Percentiles rank a stretch among this genome's conserved stretches.
Evolutionary conservation across 148 eudicot species (phyloP).

Genomic region (Amaranthus hypochondriacus): DNA sequence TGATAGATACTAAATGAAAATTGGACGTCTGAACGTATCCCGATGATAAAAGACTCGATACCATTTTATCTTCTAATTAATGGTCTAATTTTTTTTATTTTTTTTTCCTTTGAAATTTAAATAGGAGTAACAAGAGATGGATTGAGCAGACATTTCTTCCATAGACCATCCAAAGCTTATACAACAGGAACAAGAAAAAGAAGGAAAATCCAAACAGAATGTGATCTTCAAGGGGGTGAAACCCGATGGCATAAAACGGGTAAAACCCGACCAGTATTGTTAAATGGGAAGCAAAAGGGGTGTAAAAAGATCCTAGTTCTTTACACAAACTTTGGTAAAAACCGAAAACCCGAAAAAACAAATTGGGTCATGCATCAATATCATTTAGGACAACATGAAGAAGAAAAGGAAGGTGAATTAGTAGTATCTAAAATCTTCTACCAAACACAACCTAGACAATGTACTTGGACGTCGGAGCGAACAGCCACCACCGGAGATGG

Average conservation of each 20-base stretch:
- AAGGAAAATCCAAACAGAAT: constrained; percentile 89
- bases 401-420: constrained; percentile 87
- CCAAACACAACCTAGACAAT: constrained; percentile 91
- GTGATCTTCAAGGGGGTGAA: constrained; percentile 90
- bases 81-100: no score
- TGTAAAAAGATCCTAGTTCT: constrained; percentile 91
- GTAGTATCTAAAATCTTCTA: constrained; percentile 95
- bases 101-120: background rate
- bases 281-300: constrained; percentile 79
- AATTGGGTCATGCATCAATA: constrained; percentile 99
- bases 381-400: constrained; percentile 85
- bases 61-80: no score
- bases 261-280: constrained; percentile 88
- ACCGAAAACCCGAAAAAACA: constrained; percentile 86
- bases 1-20: no score
- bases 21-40: no score
- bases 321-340: constrained; percentile 88
- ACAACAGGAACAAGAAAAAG: constrained; percentile 94
- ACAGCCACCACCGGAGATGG: constrained; percentile 23
- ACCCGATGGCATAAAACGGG: constrained; percentile 99
- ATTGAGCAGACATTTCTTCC: constrained; percentile 93
- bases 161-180: constrained; percentile 95
- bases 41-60: no score
- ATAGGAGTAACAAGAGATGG: constrained; percentile 94
- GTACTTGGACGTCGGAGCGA: constrained; percentile 48